These are phyloP conservation scores for Syncephalastrum sp. DNA, from an alignment of 371 early-diverging fungal species.

Conservation along the genomic window DNA sequence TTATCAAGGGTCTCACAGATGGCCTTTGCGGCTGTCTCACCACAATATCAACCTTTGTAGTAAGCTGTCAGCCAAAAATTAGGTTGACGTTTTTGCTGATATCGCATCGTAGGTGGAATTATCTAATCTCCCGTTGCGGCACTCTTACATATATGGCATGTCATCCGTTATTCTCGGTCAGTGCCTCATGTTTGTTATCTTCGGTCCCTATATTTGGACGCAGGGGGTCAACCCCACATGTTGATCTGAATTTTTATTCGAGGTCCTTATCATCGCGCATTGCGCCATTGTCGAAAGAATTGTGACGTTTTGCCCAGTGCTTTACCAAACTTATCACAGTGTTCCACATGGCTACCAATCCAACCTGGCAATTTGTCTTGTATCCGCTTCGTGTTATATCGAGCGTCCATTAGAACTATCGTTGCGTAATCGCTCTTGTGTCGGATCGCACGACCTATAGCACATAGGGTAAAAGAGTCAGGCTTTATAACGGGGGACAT, in stretches of 20 bases:
- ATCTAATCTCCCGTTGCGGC: slow-evolving; percentile 28
- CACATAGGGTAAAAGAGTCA: slow-evolving; percentile 1
- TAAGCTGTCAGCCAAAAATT: slow-evolving; percentile 18
- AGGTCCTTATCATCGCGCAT: too few species aligned
- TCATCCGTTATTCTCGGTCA: slow-evolving; percentile 48
- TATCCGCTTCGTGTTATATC: slow-evolving; percentile 57
- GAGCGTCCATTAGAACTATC: slow-evolving; percentile 69
- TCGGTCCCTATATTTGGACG: slow-evolving; percentile 58
- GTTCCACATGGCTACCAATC: slow-evolving; percentile 57
- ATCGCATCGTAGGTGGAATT: slow-evolving; percentile 40
- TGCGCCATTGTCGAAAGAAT: slow-evolving; percentile 40
- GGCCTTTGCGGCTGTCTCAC: slow-evolving; percentile 79
- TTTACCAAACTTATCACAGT: slow-evolving; percentile 54
- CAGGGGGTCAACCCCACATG: slow-evolving; percentile 27
- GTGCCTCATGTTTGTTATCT: slow-evolving; percentile 46
- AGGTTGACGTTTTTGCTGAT: neutral
- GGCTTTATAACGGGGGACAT: neutral
- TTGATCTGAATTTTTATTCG: neutral
- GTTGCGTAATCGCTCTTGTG: slow-evolving; percentile 84
- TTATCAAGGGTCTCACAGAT: slow-evolving; percentile 54
- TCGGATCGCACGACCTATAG: slow-evolving; percentile 83
- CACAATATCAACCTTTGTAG: slow-evolving; percentile 73
- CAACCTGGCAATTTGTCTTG: slow-evolving; percentile 63
- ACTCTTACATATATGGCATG: slow-evolving; percentile 48
- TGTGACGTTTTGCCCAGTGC: slow-evolving; percentile 41